These are phyloP conservation scores for Didymella pomorum DNA, from an alignment of 2,329 filamentous ascomycete species.

Conservation along the genomic window DNA sequence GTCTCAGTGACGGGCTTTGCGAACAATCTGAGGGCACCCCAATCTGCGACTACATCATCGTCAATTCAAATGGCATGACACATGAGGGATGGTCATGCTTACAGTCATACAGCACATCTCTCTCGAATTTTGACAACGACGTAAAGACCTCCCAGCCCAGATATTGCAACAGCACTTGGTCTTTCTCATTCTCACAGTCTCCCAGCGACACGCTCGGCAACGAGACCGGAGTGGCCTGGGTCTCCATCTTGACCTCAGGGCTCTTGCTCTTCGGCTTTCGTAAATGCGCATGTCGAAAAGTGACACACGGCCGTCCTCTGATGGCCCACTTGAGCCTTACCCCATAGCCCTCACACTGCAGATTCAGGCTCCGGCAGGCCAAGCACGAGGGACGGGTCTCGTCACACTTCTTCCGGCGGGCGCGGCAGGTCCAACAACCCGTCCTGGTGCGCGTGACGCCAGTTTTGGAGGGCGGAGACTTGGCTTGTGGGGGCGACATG, in stretches of 20 bases:
- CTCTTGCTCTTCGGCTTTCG: conserved; percentile 7
- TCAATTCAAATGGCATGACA: background rate
- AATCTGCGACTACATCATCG: conserved; percentile 12
- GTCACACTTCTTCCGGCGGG: conserved; percentile 21
- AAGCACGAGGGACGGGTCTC: conserved; percentile 9
- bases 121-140: conserved; percentile 9
- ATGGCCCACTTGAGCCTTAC: conserved; percentile 15
- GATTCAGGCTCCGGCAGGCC: conserved; percentile 6
- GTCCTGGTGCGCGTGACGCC: conserved; percentile 12
- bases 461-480: background rate
- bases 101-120: conserved; percentile 20
- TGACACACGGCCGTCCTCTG: conserved; percentile 8
- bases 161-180: conserved; percentile 12
- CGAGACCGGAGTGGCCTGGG: background rate
- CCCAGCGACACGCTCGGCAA: background rate
- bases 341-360: conserved; percentile 19
- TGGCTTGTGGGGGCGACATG: conserved; percentile 11
- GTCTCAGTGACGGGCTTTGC: conserved; percentile 9
- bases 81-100: background rate
- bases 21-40: conserved; percentile 18
- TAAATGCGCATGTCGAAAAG: conserved; percentile 6
- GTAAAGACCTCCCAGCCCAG: conserved; percentile 5
- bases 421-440: conserved; percentile 19
- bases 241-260: background rate
- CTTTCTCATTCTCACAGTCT: background rate